Conservation (phyloP, 139 green algal genomes). For the Closterium sp. region DNA sequence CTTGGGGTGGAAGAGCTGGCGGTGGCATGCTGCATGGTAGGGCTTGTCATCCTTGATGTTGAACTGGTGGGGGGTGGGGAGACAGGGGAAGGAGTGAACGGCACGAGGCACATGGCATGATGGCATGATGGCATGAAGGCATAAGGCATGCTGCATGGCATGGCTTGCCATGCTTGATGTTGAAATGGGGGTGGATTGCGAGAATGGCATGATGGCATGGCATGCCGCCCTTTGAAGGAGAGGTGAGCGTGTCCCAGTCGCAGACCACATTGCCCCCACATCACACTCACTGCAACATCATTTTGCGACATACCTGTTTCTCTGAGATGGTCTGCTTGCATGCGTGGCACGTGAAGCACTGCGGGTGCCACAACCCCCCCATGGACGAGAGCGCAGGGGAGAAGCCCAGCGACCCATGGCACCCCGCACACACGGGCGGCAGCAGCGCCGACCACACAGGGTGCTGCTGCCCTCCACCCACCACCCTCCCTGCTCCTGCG, state of each 20-base stretch:
- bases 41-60: too few relatives aligned
- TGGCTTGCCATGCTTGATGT: too few relatives aligned
- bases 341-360: conserved; percentile 46
- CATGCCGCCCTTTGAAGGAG: too few relatives aligned
- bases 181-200: too few relatives aligned
- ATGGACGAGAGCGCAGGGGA: conserved; percentile 18
- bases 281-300: too few relatives aligned
- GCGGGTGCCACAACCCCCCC: conserved; percentile 41
- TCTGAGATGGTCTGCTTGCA: conserved; percentile 28
- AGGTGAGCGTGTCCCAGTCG: neutral
- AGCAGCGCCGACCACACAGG: neutral
- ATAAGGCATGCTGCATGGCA: too few relatives aligned
- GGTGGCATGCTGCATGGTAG: conserved; percentile 30
- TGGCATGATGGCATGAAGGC: too few relatives aligned
- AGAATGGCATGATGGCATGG: too few relatives aligned
- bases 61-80: too few relatives aligned
- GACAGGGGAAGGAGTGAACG: too few relatives aligned
- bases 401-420: neutral
- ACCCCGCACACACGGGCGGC: conserved; percentile 23
- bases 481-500: neutral
- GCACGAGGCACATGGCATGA: too few relatives aligned
- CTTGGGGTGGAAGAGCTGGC: conserved; percentile 20
- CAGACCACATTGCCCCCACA: neutral
- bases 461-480: neutral
- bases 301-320: conserved; percentile 1